These are phyloP conservation scores for Boletus rubroflammeus DNA, from an alignment of 768 basidiomycete genomes.

Conservation along the genomic window DNA sequence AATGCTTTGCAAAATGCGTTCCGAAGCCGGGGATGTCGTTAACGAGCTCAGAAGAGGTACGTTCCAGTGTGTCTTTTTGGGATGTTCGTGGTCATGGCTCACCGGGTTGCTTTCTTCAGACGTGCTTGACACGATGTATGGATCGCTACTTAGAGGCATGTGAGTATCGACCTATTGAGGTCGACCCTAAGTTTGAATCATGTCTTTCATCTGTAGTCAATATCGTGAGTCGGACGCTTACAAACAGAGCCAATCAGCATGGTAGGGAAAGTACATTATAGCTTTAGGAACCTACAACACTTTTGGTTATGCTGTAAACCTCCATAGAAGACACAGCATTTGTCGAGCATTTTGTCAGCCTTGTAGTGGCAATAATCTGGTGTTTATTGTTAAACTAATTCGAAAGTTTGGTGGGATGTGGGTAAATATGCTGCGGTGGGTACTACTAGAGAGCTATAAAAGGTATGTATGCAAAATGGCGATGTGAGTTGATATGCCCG, in stretches of 20 bases:
- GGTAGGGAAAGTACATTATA: slow-evolving; percentile 19
- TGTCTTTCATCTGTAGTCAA: slow-evolving; percentile 50
- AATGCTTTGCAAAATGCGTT: slow-evolving; percentile 75
- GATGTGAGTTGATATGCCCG: slow-evolving; percentile 6
- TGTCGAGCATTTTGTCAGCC: background rate
- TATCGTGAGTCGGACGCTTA: slow-evolving; percentile 70
- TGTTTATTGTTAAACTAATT: slow-evolving; percentile 17
- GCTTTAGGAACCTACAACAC: background rate
- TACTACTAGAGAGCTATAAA: slow-evolving; percentile 18
- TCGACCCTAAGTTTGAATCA: background rate
- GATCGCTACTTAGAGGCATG: slow-evolving; percentile 86
- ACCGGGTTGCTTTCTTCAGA: slow-evolving; percentile 37
- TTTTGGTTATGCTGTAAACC: background rate
- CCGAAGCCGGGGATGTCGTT: slow-evolving; percentile 70
- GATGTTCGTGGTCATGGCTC: background rate
- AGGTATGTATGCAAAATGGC: slow-evolving; percentile 14
- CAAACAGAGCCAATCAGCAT: slow-evolving; percentile 43
- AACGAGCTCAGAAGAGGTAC: slow-evolving; percentile 70
- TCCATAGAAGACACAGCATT: slow-evolving; percentile 3
- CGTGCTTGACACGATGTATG: slow-evolving; percentile 70
- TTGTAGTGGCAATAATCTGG: slow-evolving; percentile 4
- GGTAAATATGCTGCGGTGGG: slow-evolving; percentile 13
- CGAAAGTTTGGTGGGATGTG: background rate
- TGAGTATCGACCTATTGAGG: slow-evolving; percentile 37
- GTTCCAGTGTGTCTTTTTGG: background rate